Evolutionary conservation across 2,329 filamentous ascomycete species (phyloP).

Genomic region (Zymoseptoria passerinii): DNA sequence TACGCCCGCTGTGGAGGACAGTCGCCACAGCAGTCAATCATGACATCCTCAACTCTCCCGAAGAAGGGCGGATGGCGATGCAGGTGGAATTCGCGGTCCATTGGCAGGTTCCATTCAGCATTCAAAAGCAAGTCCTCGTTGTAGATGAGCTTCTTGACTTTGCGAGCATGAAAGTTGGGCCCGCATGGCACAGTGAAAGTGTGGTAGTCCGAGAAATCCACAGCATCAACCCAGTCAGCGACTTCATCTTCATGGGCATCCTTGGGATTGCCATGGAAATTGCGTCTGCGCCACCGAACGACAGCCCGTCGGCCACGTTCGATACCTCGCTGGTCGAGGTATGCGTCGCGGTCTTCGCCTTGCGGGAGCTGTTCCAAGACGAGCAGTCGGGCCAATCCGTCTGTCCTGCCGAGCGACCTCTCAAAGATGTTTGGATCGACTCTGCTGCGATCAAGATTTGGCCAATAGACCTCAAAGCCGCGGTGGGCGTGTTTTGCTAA

Average conservation of each 20-base stretch:
- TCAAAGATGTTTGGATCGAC: constrained; percentile 84
- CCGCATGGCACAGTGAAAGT: constrained; percentile 59
- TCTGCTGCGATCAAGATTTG: constrained; percentile 61
- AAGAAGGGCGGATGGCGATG: constrained; percentile 85
- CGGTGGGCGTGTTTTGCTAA: constrained; percentile 77
- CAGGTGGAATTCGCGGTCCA: constrained; percentile 66
- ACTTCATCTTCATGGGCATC: constrained; percentile 69
- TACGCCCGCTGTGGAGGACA: too few relatives aligned
- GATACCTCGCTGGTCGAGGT: constrained; percentile 58
- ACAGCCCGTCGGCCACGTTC: constrained; percentile 62
- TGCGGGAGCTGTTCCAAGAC: constrained; percentile 73
- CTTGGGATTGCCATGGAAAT: constrained; percentile 64
- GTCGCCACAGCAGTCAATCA: constrained; percentile 72
- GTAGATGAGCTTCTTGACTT: constrained; percentile 75
- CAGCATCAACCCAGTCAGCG: constrained; percentile 70
- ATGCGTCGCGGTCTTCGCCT: constrained; percentile 57
- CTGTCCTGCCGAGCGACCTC: constrained; percentile 64
- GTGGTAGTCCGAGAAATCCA: constrained; percentile 72
- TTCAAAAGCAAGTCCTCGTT: constrained; percentile 75
- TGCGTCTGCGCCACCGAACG: constrained; percentile 35
- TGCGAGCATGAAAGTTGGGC: constrained; percentile 46
- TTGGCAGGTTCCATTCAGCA: constrained; percentile 74
- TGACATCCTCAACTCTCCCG: constrained; percentile 63
- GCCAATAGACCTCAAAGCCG: constrained; percentile 78
- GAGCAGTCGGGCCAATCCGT: constrained; percentile 69